Percentiles rank a stretch among this genome's conserved stretches.
phyloP scores from a whole-genome alignment of 805 yeast genomes.

The Hanseniaspora lindneri region DNA sequence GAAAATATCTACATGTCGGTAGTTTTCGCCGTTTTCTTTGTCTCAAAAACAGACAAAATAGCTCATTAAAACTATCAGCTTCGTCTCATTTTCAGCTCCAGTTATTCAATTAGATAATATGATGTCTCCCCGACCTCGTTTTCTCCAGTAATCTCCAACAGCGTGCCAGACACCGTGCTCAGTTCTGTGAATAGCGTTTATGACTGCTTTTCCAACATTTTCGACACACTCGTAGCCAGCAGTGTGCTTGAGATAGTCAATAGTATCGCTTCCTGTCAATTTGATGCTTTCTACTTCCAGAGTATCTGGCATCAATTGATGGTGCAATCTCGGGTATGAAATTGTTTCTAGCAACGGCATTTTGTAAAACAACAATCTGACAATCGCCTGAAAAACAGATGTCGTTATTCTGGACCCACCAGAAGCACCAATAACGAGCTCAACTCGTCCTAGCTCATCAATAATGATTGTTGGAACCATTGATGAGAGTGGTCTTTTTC shows the following conservation, averaged over 20 bases:
- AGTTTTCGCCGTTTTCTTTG: too few species aligned
- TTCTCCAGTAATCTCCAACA: conserved; percentile 85
- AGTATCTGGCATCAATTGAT: conserved; percentile 70
- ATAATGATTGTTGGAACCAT: conserved; percentile 64
- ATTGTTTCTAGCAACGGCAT: conserved; percentile 54
- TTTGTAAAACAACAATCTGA: conserved; percentile 49
- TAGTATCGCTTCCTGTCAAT: conserved; percentile 35
- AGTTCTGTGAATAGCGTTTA: conserved; percentile 42
- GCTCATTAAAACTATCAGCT: too few species aligned
- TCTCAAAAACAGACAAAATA: too few species aligned
- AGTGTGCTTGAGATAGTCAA: conserved; percentile 25
- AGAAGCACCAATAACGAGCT: conserved; percentile 75
- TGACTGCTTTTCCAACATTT: conserved; percentile 39
- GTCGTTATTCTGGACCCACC: conserved; percentile 87
- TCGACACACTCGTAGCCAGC: conserved; percentile 42
- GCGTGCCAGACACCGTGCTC: conserved; percentile 44
- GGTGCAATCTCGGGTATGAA: conserved; percentile 75
- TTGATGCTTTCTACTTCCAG: conserved; percentile 44
- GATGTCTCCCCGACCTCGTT: conserved; percentile 41
- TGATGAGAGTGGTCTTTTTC: conserved; percentile 74
- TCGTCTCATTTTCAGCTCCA: too few species aligned
- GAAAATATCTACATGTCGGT: too few species aligned
- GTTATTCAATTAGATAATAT: background rate
- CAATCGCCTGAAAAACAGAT: conserved; percentile 67
- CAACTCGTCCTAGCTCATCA: conserved; percentile 38